Conservation (phyloP, 2,329 filamentous ascomycete species). For the Ophiostoma fasciatum region DNA sequence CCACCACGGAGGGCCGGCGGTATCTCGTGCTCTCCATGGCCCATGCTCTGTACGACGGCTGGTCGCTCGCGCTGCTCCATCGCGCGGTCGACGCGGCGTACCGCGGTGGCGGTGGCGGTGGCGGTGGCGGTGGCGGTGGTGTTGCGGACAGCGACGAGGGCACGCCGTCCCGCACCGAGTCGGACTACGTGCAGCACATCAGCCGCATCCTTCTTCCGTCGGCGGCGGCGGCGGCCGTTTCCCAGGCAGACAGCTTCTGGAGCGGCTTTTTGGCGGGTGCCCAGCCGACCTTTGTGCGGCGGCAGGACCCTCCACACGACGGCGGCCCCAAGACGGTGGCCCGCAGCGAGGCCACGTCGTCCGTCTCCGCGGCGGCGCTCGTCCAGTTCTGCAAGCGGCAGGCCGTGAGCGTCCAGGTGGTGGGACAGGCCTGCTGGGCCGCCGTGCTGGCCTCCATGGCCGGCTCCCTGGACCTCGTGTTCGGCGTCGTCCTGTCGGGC, state of each 20-base stretch:
- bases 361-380: conserved; percentile 25
- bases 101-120: conserved; percentile 20
- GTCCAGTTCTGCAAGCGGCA: conserved; percentile 47
- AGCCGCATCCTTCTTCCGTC: too few species aligned
- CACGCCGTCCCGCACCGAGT: background rate
- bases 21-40: conserved; percentile 56
- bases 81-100: conserved; percentile 56
- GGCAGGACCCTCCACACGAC: background rate
- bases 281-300: conserved; percentile 17
- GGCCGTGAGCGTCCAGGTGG: conserved; percentile 58
- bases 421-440: conserved; percentile 67
- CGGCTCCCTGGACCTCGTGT: conserved; percentile 57
- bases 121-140: background rate
- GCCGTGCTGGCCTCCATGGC: conserved; percentile 50
- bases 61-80: conserved; percentile 64
- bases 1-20: conserved; percentile 14
- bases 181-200: conserved; percentile 21
- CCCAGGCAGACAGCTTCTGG: conserved; percentile 60
- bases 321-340: background rate
- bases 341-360: conserved; percentile 31
- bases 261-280: conserved; percentile 44
- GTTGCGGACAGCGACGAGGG: background rate
- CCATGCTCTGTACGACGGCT: conserved; percentile 82
- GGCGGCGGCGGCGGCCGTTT: too few species aligned
- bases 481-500: conserved; percentile 73